Evolutionary conservation across 345 rosid species (phyloP).

Genomic region (Linum usitatissimum): DNA sequence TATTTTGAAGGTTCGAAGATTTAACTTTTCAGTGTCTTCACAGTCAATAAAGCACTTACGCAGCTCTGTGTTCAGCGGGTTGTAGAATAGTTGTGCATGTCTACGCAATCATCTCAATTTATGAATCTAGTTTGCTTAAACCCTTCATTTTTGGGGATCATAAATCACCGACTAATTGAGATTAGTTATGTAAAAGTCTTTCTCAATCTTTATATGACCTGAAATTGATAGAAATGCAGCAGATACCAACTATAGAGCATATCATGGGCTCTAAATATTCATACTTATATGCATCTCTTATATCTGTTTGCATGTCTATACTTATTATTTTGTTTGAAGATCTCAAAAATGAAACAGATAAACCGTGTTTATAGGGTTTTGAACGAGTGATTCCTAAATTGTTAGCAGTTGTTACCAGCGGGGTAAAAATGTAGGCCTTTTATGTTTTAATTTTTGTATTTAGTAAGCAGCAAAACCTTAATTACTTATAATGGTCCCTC

Average conservation of each 20-base stretch:
- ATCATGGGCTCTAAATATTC: no score
- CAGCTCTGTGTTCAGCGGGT: background rate
- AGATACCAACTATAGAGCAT: no score
- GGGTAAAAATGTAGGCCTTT: background rate
- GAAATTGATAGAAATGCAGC: no score
- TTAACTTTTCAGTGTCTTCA: slow-evolving; percentile 13
- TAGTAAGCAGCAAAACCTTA: background rate
- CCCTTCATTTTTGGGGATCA: background rate
- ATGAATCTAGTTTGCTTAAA: slow-evolving; percentile 1
- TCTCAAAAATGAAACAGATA: background rate
- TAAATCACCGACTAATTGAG: background rate
- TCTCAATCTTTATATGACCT: no score
- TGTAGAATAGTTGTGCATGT: background rate
- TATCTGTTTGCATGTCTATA: no score
- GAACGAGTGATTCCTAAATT: no score
- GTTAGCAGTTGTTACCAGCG: background rate
- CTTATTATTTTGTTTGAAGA: no score
- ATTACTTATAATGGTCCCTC: background rate
- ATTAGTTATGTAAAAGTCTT: no score
- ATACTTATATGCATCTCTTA: no score
- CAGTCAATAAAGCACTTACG: background rate
- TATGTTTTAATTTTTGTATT: background rate
- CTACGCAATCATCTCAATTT: background rate
- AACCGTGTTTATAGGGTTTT: background rate
- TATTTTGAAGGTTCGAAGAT: slow-evolving; percentile 61